Evolutionary conservation across 805 yeast species (phyloP).

Genomic region (Candida suzukii): DNA sequence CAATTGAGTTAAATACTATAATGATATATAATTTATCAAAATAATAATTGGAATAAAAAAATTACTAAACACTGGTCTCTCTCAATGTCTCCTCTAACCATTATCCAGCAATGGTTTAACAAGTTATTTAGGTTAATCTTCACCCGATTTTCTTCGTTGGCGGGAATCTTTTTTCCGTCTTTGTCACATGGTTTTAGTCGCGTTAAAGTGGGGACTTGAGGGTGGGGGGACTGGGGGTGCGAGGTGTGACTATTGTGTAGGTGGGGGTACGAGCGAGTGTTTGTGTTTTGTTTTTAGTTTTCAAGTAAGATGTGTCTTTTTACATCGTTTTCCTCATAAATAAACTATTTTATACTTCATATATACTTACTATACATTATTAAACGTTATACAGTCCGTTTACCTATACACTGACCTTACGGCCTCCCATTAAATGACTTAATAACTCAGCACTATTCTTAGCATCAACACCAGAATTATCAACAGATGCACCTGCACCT

Average conservation of each 20-base stretch:
- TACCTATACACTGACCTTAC: background rate
- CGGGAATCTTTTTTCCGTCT: conserved; percentile 1
- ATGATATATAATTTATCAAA: no score
- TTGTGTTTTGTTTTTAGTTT: background rate
- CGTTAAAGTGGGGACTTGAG: background rate
- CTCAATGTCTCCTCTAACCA: no score
- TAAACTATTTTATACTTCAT: no score
- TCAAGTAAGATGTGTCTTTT: no score
- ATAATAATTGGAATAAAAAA: no score
- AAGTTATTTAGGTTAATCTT: background rate
- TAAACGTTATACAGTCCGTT: no score
- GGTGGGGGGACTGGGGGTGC: background rate
- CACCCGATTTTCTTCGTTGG: background rate
- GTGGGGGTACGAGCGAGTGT: background rate
- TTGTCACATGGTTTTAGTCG: background rate
- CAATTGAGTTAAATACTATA: no score
- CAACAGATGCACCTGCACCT: conserved; percentile 1
- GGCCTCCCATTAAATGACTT: conserved; percentile 76
- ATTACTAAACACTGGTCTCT: no score
- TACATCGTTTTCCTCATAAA: no score
- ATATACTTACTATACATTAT: no score
- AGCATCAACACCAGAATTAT: conserved; percentile 6
- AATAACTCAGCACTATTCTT: conserved; percentile 55
- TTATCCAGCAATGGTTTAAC: no score
- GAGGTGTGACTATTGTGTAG: background rate